Base-by-base conservation (phyloP, 371 early-diverging fungal species). In the Umbelopsis sp. region DNA sequence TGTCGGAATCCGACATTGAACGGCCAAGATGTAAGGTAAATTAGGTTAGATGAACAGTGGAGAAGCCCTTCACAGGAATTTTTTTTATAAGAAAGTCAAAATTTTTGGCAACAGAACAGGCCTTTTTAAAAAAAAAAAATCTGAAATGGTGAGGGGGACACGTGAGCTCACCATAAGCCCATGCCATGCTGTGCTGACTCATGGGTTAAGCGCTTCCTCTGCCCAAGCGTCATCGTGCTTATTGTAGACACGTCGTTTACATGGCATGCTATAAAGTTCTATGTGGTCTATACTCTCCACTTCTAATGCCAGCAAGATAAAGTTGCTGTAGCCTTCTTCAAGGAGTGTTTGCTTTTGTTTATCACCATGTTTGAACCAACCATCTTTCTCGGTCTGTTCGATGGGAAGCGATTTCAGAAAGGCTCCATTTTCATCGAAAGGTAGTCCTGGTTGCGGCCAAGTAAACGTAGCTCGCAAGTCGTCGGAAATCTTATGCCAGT, bases 311-410 rank as follows among this genome's bases (percentile, higher is more conserved):
- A 80, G 63, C n/a, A 82, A 32, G 0, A 67, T 73, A 71, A 82
- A 82, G 52, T 78, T 77, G 22, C 72, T 73, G 62, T 72, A 81
- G 1, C 76, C 78, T 57, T 76, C 67, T 53, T 82, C 73, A 51
- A 79, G 37, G 10, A 73, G 29, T 3, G 65, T 68, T 44, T 76
- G 76, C 6, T 74, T 65, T 29, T 72, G 57, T 25, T 70, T 32
- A 48, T 78, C 74, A 46, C 69, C 53, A 35, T 70, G 70, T 16
- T 63, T 45, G 57, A 72, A 72, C 70, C 74, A 73, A 16, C 75
- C 76, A 25, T 74, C 52, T 44, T 70, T 67, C 20, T 71, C 65
- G 32, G 65, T 63, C 11, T 71, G 63, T 16, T 69, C 46, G 20
- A 76, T 76, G 10, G 65, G 63, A 29, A 76, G 45, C 9, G 16